Evolutionary conservation across 208 protist species (phyloP).

Genomic region (Leishmania guyanensis): DNA sequence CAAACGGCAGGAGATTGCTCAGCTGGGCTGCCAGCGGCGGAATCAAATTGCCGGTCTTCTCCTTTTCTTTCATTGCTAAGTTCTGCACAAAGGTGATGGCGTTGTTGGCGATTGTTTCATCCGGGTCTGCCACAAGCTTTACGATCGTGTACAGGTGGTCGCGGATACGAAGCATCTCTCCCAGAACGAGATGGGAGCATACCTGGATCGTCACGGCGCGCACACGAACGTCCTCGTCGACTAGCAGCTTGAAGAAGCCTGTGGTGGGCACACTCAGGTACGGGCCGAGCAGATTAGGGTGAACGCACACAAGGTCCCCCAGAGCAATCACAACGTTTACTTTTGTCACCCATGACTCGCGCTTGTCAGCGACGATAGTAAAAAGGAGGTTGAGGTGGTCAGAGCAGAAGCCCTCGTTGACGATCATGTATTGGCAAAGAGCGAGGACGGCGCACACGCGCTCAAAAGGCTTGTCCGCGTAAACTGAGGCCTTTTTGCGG

Average conservation of each 20-base stretch:
- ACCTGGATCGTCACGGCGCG: constrained; percentile 91
- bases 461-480: constrained; percentile 47
- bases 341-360: constrained; percentile 87
- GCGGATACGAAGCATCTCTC: constrained; percentile 90
- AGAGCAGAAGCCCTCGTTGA: constrained; percentile 74
- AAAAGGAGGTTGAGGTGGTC: constrained; percentile 82
- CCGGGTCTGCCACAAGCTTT: constrained; percentile 86
- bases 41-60: constrained; percentile 89
- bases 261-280: constrained; percentile 75
- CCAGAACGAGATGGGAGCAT: constrained; percentile 89
- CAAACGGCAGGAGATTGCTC: constrained; percentile 71
- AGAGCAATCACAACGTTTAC: constrained; percentile 89
- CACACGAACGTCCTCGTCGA: constrained; percentile 85
- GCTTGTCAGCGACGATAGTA: constrained; percentile 67
- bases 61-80: constrained; percentile 87
- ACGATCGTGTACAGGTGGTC: constrained; percentile 89
- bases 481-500: constrained; percentile 44
- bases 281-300: constrained; percentile 84
- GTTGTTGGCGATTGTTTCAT: constrained; percentile 83
- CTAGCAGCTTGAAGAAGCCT: constrained; percentile 86
- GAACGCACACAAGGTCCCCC: constrained; percentile 88
- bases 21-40: constrained; percentile 82
- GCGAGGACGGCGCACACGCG: constrained; percentile 84
- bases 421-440: constrained; percentile 87
- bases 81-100: constrained; percentile 90